Base-by-base conservation (phyloP, 345 rosid genomes). In the Salix koriyanagi region DNA sequence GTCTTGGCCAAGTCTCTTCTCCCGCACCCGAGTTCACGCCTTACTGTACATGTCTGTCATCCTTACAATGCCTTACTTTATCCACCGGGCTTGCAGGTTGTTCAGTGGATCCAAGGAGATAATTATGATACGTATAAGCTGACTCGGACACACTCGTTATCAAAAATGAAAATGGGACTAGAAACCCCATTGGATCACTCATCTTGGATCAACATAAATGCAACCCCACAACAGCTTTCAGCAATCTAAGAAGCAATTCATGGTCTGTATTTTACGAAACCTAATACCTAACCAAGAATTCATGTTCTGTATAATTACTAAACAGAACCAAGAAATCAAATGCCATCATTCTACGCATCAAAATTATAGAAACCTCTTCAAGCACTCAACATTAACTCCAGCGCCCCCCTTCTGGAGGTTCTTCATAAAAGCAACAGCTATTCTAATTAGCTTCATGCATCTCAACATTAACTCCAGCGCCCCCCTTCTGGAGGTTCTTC, bases 381-480 rank as follows among this genome's bases (percentile, higher is more conserved):
- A 71, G 58, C 67, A 61, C 68, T 34, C 69, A 73, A 72, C 79
- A 77, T 64, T 58, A 70, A 71, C 21, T 61, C 75, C 25, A 14
- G 32, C 61, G 69, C 36, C 80, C 83, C 72, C 4, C 37, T 60
- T 78, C 34, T 48, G 30, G 18, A 19, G 54, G 44, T 46, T 75
- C 64, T 74, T 61, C 25, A 70, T 65, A 58, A 67, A 78, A 76
- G 18, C 79, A 71, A 61, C 79, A 85, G 79, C 83, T 39, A 77
- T 74, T 48, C 44, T 30, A 41, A 71, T 67, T 30, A 65, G 54
- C 69, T 64, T 62, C 32, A 68, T 25, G 70, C 74, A 18, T 16
- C 75, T 34, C 69, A 73, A 72, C 79, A 77, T 64, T 58, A 70
- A 71, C 21, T 61, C 75, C 25, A 14, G 32, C 61, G 69, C 36